phyloP scores from a whole-genome alignment of 306 rosid genomes.

The Rosa lucieae region DNA sequence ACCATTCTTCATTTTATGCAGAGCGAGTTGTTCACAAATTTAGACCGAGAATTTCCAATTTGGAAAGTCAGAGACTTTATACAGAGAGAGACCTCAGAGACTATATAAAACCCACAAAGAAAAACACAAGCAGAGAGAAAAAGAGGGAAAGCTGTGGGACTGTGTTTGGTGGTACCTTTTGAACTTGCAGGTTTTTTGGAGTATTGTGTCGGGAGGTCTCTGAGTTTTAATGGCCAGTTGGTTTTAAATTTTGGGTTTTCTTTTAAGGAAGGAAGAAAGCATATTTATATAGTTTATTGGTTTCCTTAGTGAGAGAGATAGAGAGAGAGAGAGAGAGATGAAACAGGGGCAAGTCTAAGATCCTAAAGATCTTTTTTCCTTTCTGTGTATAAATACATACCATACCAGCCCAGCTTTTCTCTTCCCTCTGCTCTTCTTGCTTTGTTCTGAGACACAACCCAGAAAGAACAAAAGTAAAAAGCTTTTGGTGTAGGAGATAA shows the following conservation, averaged over 20 bases:
- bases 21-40: neutral
- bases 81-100: constrained; percentile 5
- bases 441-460: constrained; percentile 36
- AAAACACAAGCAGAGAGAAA: constrained; percentile 14
- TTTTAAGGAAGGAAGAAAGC: neutral
- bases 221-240: constrained; percentile 15
- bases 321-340: constrained; percentile 43
- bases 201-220: constrained; percentile 77
- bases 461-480: neutral
- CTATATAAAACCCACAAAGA: neutral
- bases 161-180: constrained; percentile 38
- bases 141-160: constrained; percentile 17
- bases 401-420: neutral
- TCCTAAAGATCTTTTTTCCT: constrained; percentile 39
- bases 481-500: constrained; percentile 33
- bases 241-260: neutral
- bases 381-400: constrained; percentile 9
- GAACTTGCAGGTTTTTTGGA: constrained; percentile 84
- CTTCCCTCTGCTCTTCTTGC: neutral
- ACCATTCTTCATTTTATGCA: constrained; percentile 7
- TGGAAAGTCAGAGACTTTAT: constrained; percentile 21
- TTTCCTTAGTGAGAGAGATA: constrained; percentile 46
- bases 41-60: constrained; percentile 19
- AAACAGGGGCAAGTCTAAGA: constrained; percentile 15
- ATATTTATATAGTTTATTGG: constrained; percentile 26